phyloP scores from a whole-genome alignment of 257 asterid species.

The Paraleonurus japonicus region DNA sequence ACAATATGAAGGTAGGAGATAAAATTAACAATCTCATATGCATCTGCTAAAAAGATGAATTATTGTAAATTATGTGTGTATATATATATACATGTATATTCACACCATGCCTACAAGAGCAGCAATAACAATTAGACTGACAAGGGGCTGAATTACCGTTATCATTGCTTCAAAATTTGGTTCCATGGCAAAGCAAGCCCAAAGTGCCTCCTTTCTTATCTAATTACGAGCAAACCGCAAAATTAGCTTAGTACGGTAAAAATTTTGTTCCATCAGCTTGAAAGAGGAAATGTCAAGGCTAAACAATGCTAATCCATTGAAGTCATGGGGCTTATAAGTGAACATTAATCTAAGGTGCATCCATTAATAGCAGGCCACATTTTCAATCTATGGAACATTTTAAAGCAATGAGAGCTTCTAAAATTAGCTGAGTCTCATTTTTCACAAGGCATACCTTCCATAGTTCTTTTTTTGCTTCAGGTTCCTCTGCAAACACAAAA shows the following conservation, averaged over 20 bases:
- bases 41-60: background rate
- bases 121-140: background rate
- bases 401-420: background rate
- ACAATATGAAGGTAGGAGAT: background rate
- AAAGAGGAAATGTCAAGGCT: background rate
- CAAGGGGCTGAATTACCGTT: slow-evolving; percentile 44
- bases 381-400: background rate
- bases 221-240: slow-evolving; percentile 27
- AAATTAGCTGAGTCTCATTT: background rate
- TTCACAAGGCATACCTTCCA: slow-evolving; percentile 66
- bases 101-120: background rate
- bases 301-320: background rate
- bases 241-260: slow-evolving; percentile 11
- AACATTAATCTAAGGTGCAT: background rate
- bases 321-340: background rate
- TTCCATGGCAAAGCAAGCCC: slow-evolving; percentile 97
- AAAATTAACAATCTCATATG: background rate
- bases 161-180: slow-evolving; percentile 84
- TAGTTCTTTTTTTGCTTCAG: slow-evolving; percentile 87
- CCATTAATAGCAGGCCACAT: background rate
- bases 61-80: background rate
- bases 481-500: slow-evolving; percentile 84
- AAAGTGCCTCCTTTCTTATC: slow-evolving; percentile 98
- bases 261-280: background rate
- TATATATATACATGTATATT: too few species aligned